Evolutionary conservation across 352 stramenopile genomes (phyloP).

Genomic region (Phytophthora pseudosyringae): DNA sequence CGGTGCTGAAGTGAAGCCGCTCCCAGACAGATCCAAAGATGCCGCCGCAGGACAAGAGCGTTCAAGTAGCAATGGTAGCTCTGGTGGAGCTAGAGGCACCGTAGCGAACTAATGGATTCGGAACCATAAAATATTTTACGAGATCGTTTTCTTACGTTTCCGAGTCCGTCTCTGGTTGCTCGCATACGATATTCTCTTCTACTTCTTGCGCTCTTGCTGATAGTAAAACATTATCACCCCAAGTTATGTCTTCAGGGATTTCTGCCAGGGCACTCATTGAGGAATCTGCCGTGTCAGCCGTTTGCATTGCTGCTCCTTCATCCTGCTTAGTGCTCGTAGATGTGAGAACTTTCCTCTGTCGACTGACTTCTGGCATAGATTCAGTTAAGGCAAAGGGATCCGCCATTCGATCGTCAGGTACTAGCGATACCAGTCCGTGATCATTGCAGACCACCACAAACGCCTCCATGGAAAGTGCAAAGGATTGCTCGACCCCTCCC

Average conservation of each 20-base stretch:
- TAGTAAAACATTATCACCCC: not conserved
- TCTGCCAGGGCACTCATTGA: slow-evolving; percentile 4
- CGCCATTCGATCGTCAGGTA: slow-evolving; percentile 62
- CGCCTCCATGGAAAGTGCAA: slow-evolving; percentile 72
- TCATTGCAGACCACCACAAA: slow-evolving; percentile 78
- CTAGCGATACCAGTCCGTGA: slow-evolving; percentile 70
- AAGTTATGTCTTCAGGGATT: slow-evolving; percentile 49
- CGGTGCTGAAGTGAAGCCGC: slow-evolving; percentile 22
- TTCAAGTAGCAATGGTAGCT: slow-evolving; percentile 4
- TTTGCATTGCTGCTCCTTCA: not conserved
- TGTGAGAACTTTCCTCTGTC: not conserved
- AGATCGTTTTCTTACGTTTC: not conserved
- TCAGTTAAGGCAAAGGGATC: slow-evolving; percentile 47
- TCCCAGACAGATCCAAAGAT: slow-evolving; percentile 11
- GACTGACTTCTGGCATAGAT: not conserved
- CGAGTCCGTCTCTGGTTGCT: slow-evolving; percentile 5
- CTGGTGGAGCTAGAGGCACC: not conserved
- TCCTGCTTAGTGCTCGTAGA: not conserved
- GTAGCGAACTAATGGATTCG: not conserved
- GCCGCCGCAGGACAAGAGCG: slow-evolving; percentile 8
- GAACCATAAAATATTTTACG: not conserved
- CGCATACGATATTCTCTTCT: slow-evolving; percentile 27
- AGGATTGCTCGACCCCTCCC: slow-evolving; percentile 66
- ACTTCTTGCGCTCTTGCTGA: slow-evolving; percentile 57
- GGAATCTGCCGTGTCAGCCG: not conserved